These are phyloP conservation scores for Linanthus parryae DNA, from an alignment of 148 eudicot species.

Conservation along the genomic window DNA sequence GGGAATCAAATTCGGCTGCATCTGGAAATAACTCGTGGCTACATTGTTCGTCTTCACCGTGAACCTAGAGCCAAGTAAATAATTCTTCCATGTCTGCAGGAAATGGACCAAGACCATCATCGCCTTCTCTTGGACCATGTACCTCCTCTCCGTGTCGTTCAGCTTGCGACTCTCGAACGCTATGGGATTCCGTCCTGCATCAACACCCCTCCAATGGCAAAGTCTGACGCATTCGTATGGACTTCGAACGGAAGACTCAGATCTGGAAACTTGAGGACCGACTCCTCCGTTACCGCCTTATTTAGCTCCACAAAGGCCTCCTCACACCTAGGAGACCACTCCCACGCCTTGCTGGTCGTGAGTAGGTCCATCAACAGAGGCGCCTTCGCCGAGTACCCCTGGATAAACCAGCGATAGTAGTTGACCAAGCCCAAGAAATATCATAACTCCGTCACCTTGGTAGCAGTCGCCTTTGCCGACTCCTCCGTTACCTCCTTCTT, in stretches of 20 bases:
- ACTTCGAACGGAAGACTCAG: no score
- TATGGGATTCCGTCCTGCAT: no score
- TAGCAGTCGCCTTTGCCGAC: no score
- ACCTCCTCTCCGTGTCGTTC: not conserved
- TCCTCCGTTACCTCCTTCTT: no score
- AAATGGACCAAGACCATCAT: not conserved
- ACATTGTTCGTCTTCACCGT: no score
- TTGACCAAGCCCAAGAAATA: no score
- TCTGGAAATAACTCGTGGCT: not conserved
- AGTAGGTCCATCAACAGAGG: not conserved
- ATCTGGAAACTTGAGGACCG: no score
- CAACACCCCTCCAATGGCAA: no score
- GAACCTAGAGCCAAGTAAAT: not conserved
- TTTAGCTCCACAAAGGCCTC: not conserved
- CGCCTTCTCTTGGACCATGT: not conserved
- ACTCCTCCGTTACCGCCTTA: not conserved
- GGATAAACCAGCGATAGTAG: no score
- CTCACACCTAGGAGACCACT: not conserved
- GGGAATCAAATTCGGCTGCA: not conserved
- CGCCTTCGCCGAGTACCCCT: no score
- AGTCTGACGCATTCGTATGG: no score
- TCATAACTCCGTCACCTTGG: no score
- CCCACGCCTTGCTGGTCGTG: not conserved
- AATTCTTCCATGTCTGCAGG: not conserved
- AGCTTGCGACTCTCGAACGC: not conserved